Base-by-base conservation (phyloP, 2,329 filamentous ascomycete genomes). In the Phialophora chinensis region DNA sequence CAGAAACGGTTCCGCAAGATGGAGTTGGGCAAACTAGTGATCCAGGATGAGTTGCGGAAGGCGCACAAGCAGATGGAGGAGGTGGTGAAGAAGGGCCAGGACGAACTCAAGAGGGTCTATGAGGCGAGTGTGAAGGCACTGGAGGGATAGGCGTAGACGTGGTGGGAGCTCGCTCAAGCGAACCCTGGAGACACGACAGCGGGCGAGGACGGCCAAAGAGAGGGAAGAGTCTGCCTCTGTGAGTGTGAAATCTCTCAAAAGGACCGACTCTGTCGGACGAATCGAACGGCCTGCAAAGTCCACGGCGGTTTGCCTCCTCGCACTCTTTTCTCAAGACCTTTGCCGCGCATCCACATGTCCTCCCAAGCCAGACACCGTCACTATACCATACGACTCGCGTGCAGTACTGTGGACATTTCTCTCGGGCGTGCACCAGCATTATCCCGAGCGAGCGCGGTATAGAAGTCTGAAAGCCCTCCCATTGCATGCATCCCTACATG, bases 21-120 rank as follows among this genome's bases (percentile, higher is more conserved):
- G 77, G 76, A 79, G 66, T 77, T 80, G 70, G 79, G 77, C 66
- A 82, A 79, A 63, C 63, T 77, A 49, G 79, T 80, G 17, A 73
- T 79, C 55, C 78, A 78, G 33, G 81, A 83, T 72, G 80, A 82
- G 71, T 70, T 81, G 63, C 76, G 77, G 57, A 83, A 80, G 71
- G 80, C 80, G 27, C 77, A 80, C 64, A 79, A 80, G 66, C 75
- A 79, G 68, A 82, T 83, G 81, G 81, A 83, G 71, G 82, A 81
- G 68, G 66, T 80, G 53, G 77, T 78, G 23, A 79, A 80, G 55
- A 81, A 79, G 72, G 81, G 80, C 14, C 79, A 81, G 65, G 81
- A 79, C 69, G 80, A 81, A 62, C 77, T 79, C 55, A 82, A 80
- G 72, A 79, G 79, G 67, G 68, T 81, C 7, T 82, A 80, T 68